Evolutionary conservation across 2,329 filamentous ascomycete genomes (phyloP).

Genomic region (Nemania sp.): DNA sequence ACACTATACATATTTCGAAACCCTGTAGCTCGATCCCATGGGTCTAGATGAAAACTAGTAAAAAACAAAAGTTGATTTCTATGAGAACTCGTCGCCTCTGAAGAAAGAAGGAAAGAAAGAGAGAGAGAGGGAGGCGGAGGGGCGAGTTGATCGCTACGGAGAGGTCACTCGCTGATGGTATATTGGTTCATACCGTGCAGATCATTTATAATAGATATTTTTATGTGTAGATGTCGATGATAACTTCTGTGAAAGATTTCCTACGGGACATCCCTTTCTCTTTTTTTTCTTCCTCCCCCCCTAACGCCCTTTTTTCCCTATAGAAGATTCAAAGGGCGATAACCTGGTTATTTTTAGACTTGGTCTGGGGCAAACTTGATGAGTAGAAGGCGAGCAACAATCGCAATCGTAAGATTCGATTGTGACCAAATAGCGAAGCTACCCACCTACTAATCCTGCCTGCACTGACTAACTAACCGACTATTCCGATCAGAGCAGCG

Average conservation of each 20-base stretch:
- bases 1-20: not conserved
- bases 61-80: not conserved
- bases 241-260: not conserved
- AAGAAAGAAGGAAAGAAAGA: no score
- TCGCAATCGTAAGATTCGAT: no score
- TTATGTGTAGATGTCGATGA: not conserved
- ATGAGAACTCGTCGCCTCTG: not conserved
- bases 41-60: not conserved
- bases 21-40: not conserved
- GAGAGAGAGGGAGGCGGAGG: no score
- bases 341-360: no score
- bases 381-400: no score
- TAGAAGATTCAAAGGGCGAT: no score
- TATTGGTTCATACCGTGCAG: not conserved
- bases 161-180: not conserved
- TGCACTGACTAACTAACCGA: no score
- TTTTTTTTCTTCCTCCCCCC: not conserved
- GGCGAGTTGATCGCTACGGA: no score
- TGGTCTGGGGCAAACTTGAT: no score
- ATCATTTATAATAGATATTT: not conserved
- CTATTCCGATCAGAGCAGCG: slow-evolving; percentile 12
- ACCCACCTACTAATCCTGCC: no score
- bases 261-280: not conserved
- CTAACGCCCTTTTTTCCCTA: no score
- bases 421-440: no score